Base-by-base conservation (phyloP, 352 stramenopile species). In the Pythium plurisporium region DNA sequence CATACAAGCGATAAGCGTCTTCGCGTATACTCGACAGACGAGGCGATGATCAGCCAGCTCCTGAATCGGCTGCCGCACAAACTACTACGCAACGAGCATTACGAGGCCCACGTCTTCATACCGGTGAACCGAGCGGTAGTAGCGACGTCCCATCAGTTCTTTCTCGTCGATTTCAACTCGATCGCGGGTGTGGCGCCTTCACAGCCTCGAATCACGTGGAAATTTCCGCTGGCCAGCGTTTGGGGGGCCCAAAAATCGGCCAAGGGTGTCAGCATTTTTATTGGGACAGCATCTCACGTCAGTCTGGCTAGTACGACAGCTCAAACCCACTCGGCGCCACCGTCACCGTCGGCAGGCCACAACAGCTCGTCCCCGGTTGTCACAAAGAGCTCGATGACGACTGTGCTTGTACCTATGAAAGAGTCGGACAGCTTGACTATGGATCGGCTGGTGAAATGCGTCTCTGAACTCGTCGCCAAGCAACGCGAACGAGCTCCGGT, bases 41-140 rank as follows among this genome's bases (percentile, higher is more conserved):
- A 92, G 47, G 82, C 85, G 1, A 67, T 83, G 55, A 76, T 91
- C 8, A 73, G 76, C 14, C 75, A 83, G 53, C 67, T 92, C 20
- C 53, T 92, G 33, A 56, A 82, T 53, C 64, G 72, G 15, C 61
- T 94, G 9, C 74, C 80, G 3, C 65, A 82, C 27, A 68, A 77
- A 15, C 57, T 89, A 33, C 61, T 87, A 10, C 66, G 77, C 22
- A 89, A 89, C 38, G 85, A 94, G 30, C 66, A 91, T 46, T 92
- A 94, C 62, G 78, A 91, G 29, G 67, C 68, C 4, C 85, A 94
- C 44, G 68, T 91, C 15, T 86, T 93, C 46, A 46, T 94, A 2
- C 82, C 82, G 1, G 45, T 65, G 12, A 77, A 67, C 34, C 79
- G 85, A 15, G 82, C 80, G 4, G 41, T 94, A n/a, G 62, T 94